A percentile compares a stretch with the other conserved stretches of the same genome.
Evolutionary conservation across 306 rosid species (phyloP).

Genomic region (Hippophae gyantsensis): DNA sequence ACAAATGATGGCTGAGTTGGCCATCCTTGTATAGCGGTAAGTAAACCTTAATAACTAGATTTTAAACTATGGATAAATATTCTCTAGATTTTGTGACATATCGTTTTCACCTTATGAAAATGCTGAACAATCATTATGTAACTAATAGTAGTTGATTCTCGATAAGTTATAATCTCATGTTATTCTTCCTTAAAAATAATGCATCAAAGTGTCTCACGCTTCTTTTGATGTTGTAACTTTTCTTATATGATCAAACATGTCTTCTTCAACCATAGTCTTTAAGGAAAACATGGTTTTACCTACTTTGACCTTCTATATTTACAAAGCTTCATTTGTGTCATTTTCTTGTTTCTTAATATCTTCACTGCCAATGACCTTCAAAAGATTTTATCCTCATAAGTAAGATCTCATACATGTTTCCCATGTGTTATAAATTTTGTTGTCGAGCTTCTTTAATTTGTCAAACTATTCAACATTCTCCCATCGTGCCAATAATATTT

Average conservation of each 20-base stretch:
- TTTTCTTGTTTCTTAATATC: no score
- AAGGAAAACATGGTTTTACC: neutral
- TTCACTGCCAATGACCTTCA: no score
- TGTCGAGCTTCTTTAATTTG: no score
- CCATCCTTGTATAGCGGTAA: slow-evolving; percentile 2
- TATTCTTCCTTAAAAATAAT: neutral
- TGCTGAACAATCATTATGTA: neutral
- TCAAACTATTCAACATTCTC: neutral
- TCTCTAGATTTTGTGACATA: neutral
- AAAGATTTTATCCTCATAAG: no score
- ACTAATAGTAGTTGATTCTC: neutral
- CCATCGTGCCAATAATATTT: neutral
- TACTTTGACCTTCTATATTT: no score
- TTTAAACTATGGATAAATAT: slow-evolving; percentile 2
- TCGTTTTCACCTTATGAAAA: neutral
- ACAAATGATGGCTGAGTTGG: neutral
- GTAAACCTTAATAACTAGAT: neutral
- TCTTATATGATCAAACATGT: neutral
- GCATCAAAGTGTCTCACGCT: neutral
- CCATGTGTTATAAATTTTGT: neutral
- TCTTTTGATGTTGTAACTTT: neutral
- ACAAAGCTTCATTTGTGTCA: no score
- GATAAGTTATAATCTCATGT: neutral
- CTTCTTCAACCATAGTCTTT: neutral
- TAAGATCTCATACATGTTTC: no score